These are phyloP conservation scores for Alternaria novae-zelandiae DNA, from an alignment of 2,329 filamentous ascomycete species.

Conservation along the genomic window DNA sequence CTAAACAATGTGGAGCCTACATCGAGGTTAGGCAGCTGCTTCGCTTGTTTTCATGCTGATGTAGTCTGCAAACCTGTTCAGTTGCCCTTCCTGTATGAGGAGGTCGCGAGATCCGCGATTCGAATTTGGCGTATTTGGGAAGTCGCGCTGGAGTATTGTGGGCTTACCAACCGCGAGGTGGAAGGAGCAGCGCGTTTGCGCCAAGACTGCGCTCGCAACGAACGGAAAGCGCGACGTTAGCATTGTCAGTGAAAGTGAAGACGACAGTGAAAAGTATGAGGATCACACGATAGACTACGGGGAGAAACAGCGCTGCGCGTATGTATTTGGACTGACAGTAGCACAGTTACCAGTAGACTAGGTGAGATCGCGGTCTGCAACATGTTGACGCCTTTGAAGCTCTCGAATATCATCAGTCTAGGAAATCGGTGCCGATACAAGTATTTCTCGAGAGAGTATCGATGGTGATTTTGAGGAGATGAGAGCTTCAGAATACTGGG, in stretches of 20 bases:
- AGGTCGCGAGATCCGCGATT: not conserved
- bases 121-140: not conserved
- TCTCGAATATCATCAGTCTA: too few species aligned
- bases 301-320: not conserved
- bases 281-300: not conserved
- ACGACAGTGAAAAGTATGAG: not conserved
- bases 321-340: too few species aligned
- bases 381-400: too few species aligned
- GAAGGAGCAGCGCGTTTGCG: slow-evolving; percentile 17
- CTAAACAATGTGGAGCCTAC: not conserved
- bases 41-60: not conserved
- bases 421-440: too few species aligned
- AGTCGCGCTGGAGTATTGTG: not conserved
- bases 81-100: not conserved
- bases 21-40: not conserved
- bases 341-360: too few species aligned
- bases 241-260: not conserved
- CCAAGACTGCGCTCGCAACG: slow-evolving; percentile 11
- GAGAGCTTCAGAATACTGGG: too few species aligned
- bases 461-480: too few species aligned
- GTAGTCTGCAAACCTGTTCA: not conserved
- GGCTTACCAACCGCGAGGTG: not conserved
- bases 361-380: too few species aligned
- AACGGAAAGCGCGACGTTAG: not conserved
- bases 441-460: too few species aligned